Evolutionary conservation across 768 basidiomycete species (phyloP).

Genomic region (Trametes sanguinea): DNA sequence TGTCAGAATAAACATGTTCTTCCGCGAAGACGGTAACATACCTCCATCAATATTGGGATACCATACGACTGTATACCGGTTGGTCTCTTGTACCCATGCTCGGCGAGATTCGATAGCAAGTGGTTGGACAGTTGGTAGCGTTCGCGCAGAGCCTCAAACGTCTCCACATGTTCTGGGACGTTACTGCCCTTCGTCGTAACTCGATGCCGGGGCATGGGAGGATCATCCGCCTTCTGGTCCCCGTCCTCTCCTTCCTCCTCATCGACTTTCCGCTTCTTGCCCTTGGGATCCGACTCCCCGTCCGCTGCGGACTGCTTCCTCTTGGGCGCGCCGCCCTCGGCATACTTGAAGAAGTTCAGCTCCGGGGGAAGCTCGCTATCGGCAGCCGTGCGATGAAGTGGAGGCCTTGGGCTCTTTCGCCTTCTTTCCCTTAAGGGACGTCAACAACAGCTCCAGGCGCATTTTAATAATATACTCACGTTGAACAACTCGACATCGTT

Average conservation of each 20-base stretch:
- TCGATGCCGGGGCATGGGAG: conserved; percentile 52
- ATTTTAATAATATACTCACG: conserved; percentile 38
- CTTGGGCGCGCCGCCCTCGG: conserved; percentile 55
- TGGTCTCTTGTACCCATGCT: conserved; percentile 63
- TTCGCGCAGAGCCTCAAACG: conserved; percentile 60
- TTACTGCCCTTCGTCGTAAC: conserved; percentile 74
- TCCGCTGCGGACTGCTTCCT: conserved; percentile 41
- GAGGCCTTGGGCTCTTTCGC: conserved; percentile 9
- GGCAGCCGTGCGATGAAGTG: conserved; percentile 27
- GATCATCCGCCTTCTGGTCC: conserved; percentile 28
- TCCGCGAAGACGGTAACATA: conserved; percentile 33
- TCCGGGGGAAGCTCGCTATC: conserved; percentile 67
- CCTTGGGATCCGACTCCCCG: conserved; percentile 12
- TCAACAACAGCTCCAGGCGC: background rate
- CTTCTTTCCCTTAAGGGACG: conserved; percentile 15
- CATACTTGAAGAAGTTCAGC: conserved; percentile 92
- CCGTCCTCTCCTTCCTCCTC: conserved; percentile 22
- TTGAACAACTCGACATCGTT: conserved; percentile 72
- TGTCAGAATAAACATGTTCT: background rate
- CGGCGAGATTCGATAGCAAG: conserved; percentile 62
- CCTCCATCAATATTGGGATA: conserved; percentile 80
- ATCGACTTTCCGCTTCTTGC: conserved; percentile 36
- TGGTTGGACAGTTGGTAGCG: conserved; percentile 60
- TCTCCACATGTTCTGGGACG: conserved; percentile 58
- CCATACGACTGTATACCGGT: conserved; percentile 83